Evolutionary conservation across 257 asterid genomes (phyloP), one percentile per base, ranked within the genome.

Genomic region (Capsicum pubescens): DNA sequence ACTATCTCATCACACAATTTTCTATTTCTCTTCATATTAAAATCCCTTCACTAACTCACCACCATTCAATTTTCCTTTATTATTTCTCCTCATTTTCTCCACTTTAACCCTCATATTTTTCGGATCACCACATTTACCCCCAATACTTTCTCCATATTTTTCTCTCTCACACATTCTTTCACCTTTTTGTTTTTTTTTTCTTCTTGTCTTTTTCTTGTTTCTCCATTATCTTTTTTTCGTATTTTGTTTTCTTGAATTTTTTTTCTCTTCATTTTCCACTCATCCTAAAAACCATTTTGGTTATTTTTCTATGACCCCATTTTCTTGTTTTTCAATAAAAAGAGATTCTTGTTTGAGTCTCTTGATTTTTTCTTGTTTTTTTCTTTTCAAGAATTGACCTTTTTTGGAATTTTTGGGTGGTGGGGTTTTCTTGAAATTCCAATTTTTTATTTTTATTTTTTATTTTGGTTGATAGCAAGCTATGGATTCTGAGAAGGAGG

Each of bases 81-180:
- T 52, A 0, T 35, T 35, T 5, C 17, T 19, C 12, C 17, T 19
- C 12, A 44, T 58, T 71, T 71, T 14, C 14, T 63, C 68, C 58
- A 56, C 21, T 77, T 14, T 82, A 32, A 10, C 48, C 19, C 3
- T 83, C 84, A 46, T 71, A 67, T 13, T 36, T 77, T 42, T 56
- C 89, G 90, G 90, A 90, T 88, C 91, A 85, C 91, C 92, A 83
- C 92, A 87, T 35, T 21, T 55, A 21, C 21, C n/a, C 21, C 81
- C 81, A 77, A 14, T 54, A 14, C 42, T 77, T 68, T 81, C 19
- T 63, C 60, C 48, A 66, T 19, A 50, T 80, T 46, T 72, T 72
- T 83, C 80, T 66, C 80, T 83, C 80, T 66, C 82, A 14, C 77
- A 61, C 54, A 35, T 3, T 36, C 21, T 15, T 69, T 39, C 77